Percentiles rank a stretch among this genome's conserved stretches.
phyloP scores from a whole-genome alignment of 306 rosid genomes.

The Acacia crassicarpa region DNA sequence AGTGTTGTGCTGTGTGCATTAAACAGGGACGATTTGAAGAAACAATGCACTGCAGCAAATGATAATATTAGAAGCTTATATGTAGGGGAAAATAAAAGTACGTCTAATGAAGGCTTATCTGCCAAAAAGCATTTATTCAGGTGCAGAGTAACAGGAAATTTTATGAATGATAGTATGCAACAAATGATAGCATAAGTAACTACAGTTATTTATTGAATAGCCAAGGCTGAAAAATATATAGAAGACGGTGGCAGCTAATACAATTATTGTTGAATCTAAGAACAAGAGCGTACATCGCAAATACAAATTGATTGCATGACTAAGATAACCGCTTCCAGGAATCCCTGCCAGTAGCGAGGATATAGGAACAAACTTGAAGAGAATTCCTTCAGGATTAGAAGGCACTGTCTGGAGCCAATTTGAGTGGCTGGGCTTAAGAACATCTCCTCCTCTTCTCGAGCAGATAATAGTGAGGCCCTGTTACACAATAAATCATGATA shows the following conservation, averaged over 20 bases:
- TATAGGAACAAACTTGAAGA: constrained; percentile 83
- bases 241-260: constrained; percentile 1
- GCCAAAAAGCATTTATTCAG: constrained; percentile 33
- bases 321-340: constrained; percentile 97
- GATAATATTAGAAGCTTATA: constrained; percentile 13
- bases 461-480: constrained; percentile 78
- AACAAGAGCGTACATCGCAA: constrained; percentile 72
- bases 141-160: constrained; percentile 11
- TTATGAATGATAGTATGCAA: constrained; percentile 16
- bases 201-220: neutral
- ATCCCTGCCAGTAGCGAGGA: constrained; percentile 89
- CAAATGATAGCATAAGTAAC: constrained; percentile 9
- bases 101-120: constrained; percentile 60
- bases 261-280: constrained; percentile 8
- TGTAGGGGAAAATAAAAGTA: neutral
- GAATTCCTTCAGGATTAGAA: constrained; percentile 78
- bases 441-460: constrained; percentile 90
- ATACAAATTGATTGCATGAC: constrained; percentile 96
- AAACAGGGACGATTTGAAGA: constrained; percentile 11
- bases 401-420: constrained; percentile 91
- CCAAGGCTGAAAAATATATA: constrained; percentile 27
- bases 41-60: constrained; percentile 19
- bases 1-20: neutral
- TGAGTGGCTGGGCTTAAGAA: constrained; percentile 65
- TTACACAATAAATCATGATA: constrained; percentile 29